These are phyloP conservation scores for Nemania serpens DNA, from an alignment of 2,329 filamentous ascomycete species.

Conservation along the genomic window DNA sequence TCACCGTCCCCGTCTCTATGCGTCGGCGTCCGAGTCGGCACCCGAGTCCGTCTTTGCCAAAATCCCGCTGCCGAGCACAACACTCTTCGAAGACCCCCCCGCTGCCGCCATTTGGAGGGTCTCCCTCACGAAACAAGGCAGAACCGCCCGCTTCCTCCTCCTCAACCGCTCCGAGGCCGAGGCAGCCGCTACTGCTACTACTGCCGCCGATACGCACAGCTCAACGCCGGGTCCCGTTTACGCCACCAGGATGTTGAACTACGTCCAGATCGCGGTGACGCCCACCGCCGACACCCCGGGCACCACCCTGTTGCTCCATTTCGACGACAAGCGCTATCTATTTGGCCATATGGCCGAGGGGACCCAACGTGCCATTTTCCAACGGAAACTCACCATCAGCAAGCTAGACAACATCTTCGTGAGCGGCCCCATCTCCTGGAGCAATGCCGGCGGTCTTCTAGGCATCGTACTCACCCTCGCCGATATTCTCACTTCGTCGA, in stretches of 20 bases:
- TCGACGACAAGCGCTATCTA: conserved; percentile 80
- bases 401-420: conserved; percentile 81
- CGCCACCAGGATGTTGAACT: conserved; percentile 67
- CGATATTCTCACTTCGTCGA: conserved; percentile 61
- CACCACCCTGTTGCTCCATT: conserved; percentile 76
- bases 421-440: conserved; percentile 77
- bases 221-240: not conserved
- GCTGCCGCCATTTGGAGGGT: not conserved
- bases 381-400: conserved; percentile 67
- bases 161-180: not conserved
- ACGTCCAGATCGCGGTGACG: conserved; percentile 75
- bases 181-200: too few species aligned
- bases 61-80: conserved; percentile 15
- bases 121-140: too few species aligned
- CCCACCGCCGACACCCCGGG: conserved; percentile 89
- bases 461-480: conserved; percentile 86
- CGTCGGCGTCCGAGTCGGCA: too few species aligned
- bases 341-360: conserved; percentile 86
- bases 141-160: conserved; percentile 1
- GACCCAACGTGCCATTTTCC: conserved; percentile 75
- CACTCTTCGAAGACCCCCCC: conserved; percentile 22
- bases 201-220: too few species aligned
- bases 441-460: conserved; percentile 77
- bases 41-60: conserved; percentile 17
- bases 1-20: not conserved